These are phyloP conservation scores for Coniochaeta sp. DNA, from an alignment of 2,329 filamentous ascomycete genomes.

Conservation along the genomic window DNA sequence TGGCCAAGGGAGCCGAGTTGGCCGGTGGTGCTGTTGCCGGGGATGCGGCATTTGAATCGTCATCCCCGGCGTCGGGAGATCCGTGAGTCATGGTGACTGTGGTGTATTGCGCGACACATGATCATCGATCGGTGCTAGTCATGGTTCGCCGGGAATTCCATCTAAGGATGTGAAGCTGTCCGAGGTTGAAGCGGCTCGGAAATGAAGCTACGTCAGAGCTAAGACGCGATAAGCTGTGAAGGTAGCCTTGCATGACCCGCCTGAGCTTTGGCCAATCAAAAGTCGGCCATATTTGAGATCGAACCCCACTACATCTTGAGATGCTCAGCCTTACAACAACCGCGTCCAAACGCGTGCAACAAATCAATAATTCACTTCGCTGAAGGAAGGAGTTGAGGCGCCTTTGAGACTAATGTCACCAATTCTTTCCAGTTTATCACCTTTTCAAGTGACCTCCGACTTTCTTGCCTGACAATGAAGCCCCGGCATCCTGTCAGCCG, in stretches of 20 bases:
- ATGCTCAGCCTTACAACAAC: conserved; percentile 8
- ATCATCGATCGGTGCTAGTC: neutral
- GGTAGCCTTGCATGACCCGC: conserved; percentile 9
- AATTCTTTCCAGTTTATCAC: too few relatives aligned
- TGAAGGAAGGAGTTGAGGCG: neutral
- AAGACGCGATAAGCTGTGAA: neutral
- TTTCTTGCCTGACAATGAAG: too few relatives aligned
- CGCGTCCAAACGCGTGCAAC: conserved; percentile 7
- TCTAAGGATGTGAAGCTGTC: neutral
- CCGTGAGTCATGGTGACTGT: neutral
- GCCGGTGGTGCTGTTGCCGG: neutral
- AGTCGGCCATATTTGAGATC: too few relatives aligned
- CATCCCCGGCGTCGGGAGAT: neutral
- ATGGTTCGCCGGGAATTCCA: neutral
- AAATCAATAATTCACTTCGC: neutral
- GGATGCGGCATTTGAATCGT: conserved; percentile 5
- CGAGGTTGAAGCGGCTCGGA: neutral
- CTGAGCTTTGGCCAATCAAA: conserved; percentile 14
- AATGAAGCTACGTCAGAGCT: conserved; percentile 21
- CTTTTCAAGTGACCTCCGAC: too few relatives aligned
- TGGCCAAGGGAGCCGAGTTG: conserved; percentile 4
- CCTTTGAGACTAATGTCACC: too few relatives aligned
- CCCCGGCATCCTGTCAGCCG: too few relatives aligned
- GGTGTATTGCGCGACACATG: conserved; percentile 2
- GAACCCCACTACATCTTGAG: neutral